These are phyloP conservation scores for Leccinum griseonigrum DNA, from an alignment of 1,284 basidiomycete genomes.

Conservation along the genomic window DNA sequence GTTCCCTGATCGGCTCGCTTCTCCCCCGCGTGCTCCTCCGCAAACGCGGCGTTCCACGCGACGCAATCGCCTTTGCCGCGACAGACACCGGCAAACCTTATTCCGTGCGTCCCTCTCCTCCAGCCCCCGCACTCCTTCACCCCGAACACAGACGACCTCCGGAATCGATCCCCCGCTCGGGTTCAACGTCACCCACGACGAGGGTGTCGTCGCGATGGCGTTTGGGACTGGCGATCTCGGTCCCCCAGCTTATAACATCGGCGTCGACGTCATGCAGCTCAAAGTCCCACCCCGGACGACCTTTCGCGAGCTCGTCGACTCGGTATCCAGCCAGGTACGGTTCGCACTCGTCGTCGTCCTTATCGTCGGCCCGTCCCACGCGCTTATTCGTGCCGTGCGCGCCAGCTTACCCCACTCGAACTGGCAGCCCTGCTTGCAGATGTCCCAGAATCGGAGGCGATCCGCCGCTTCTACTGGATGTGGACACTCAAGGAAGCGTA, in stretches of 20 bases:
- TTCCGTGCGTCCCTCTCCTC: constrained; percentile 43
- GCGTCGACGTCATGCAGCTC: constrained; percentile 78
- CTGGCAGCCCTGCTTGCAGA: constrained; percentile 40
- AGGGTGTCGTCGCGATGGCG: constrained; percentile 65
- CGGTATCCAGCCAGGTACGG: constrained; percentile 63
- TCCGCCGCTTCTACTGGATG: constrained; percentile 67
- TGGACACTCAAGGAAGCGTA: constrained; percentile 90
- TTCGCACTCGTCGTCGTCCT: background rate
- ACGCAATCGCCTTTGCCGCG: constrained; percentile 48
- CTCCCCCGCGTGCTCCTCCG: constrained; percentile 61
- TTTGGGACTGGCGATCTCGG: constrained; percentile 52
- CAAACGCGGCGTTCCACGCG: constrained; percentile 48
- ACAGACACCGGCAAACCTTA: constrained; percentile 73
- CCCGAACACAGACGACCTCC: constrained; percentile 40
- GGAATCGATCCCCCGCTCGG: constrained; percentile 52
- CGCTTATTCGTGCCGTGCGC: constrained; percentile 8
- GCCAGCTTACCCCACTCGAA: constrained; percentile 58
- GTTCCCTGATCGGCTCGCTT: constrained; percentile 65
- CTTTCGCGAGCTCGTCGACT: constrained; percentile 58
- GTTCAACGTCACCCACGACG: constrained; percentile 81
- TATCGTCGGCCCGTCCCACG: background rate
- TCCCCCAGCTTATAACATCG: constrained; percentile 59
- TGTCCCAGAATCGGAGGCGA: constrained; percentile 40
- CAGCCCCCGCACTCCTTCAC: background rate
- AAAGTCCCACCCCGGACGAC: constrained; percentile 56